Percentiles rank a stretch among this genome's conserved stretches.
Conservation (phyloP, 768 basidiomycete species). For the Coprinellus micaceus region DNA sequence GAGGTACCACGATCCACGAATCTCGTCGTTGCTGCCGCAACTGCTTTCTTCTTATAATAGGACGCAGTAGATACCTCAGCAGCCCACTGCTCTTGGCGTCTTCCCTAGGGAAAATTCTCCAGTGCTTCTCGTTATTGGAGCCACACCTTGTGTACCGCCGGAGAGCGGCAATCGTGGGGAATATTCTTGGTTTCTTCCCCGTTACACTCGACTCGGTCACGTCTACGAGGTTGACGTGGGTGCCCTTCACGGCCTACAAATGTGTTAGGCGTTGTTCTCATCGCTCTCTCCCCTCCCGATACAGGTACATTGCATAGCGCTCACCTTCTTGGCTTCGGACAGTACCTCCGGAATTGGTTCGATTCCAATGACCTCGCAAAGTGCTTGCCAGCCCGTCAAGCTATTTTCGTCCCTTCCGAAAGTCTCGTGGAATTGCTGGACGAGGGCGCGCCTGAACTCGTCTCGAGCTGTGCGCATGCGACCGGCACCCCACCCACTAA, state of each 20-base stretch:
- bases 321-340: constrained; percentile 1
- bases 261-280: not conserved
- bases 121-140: too few species aligned
- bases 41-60: not conserved
- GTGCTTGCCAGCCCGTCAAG: constrained; percentile 9
- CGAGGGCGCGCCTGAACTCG: constrained; percentile 4
- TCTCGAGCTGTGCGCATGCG: too few species aligned
- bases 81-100: not conserved
- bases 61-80: constrained; percentile 4
- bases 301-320: not conserved
- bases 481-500: not conserved
- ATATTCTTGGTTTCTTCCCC: not conserved
- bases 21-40: not conserved
- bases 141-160: constrained; percentile 9
- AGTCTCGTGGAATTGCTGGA: constrained; percentile 10
- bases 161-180: constrained; percentile 2
- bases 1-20: not conserved
- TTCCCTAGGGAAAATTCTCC: constrained; percentile 4
- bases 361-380: constrained; percentile 5
- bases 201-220: constrained; percentile 1
- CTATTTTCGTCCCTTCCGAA: constrained; percentile 12
- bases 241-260: constrained; percentile 1
- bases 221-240: constrained; percentile 12
- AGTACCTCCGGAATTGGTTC: constrained; percentile 1
- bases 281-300: too few species aligned